Percentiles rank a stretch among this genome's conserved stretches.
Evolutionary conservation across 306 rosid species (phyloP).

Genomic region (Malus sylvestris): DNA sequence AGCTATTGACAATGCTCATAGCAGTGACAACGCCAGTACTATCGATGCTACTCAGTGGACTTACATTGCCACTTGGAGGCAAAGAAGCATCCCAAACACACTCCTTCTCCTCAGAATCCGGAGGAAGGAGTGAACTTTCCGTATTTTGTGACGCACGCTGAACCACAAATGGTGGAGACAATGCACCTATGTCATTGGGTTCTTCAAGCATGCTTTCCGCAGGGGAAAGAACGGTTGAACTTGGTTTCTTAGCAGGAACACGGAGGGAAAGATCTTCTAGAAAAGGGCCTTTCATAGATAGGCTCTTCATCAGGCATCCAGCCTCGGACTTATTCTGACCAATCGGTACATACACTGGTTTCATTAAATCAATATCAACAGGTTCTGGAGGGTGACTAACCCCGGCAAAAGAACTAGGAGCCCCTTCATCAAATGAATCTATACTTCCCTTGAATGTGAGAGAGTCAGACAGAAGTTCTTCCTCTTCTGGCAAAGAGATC

Average conservation of each 20-base stretch:
- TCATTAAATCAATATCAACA: constrained; percentile 84
- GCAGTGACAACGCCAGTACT: constrained; percentile 85
- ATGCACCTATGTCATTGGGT: constrained; percentile 38
- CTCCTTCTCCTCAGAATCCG: constrained; percentile 87
- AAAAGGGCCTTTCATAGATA: constrained; percentile 74
- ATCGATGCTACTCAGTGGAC: constrained; percentile 95
- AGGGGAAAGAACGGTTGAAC: constrained; percentile 48
- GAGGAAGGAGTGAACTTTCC: constrained; percentile 52
- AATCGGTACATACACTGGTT: constrained; percentile 68
- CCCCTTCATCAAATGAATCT: constrained; percentile 58
- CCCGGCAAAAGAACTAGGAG: constrained; percentile 73
- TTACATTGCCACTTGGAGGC: constrained; percentile 98
- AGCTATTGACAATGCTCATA: constrained; percentile 89
- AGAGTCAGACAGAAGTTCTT: constrained; percentile 42
- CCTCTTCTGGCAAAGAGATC: constrained; percentile 44
- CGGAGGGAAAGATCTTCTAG: constrained; percentile 77
- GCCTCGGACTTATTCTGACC: constrained; percentile 67
- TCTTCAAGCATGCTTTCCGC: constrained; percentile 61
- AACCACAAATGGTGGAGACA: constrained; percentile 49
- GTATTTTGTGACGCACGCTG: constrained; percentile 63
- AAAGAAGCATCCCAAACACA: constrained; percentile 99
- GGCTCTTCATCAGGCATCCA: constrained; percentile 67
- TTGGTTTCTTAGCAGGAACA: constrained; percentile 58
- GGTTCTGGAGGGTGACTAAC: constrained; percentile 99
- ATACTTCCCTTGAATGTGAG: constrained; percentile 46